Conservation (phyloP, 495 filamentous ascomycete genomes). For the Xylaria scruposa region DNA sequence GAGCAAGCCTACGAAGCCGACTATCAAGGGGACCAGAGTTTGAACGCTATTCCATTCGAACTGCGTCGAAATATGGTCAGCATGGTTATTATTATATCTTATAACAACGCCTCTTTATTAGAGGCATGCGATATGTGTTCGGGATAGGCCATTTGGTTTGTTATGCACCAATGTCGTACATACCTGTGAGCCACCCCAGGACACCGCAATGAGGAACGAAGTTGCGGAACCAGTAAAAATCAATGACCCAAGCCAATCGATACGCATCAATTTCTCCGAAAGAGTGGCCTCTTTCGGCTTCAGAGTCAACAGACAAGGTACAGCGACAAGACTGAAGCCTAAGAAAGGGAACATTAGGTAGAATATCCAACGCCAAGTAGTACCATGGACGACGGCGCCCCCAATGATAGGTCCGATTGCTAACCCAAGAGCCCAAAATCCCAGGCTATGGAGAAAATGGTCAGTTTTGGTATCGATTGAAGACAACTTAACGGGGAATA, state of each 20-base stretch:
- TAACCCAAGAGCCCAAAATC: slow-evolving; percentile 73
- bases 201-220: slow-evolving; percentile 60
- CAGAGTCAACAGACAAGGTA: slow-evolving; percentile 46
- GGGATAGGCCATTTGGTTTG: background rate
- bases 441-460: slow-evolving; percentile 33
- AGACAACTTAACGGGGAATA: slow-evolving; percentile 50
- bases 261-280: slow-evolving; percentile 39
- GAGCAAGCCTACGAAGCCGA: slow-evolving; percentile 45
- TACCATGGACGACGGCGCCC: slow-evolving; percentile 70
- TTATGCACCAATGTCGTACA: background rate
- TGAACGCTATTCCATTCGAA: slow-evolving; percentile 55
- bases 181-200: slow-evolving; percentile 58
- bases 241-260: slow-evolving; percentile 51
- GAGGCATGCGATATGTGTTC: background rate
- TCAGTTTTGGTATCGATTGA: slow-evolving; percentile 39
- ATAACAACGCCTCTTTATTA: background rate
- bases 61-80: slow-evolving; percentile 37
- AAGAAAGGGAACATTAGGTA: slow-evolving; percentile 52
- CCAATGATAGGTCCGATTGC: slow-evolving; percentile 78
- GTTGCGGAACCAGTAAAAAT: slow-evolving; percentile 56
- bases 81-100: background rate
- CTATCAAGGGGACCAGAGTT: slow-evolving; percentile 54
- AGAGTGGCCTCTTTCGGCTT: slow-evolving; percentile 40
- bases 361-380: slow-evolving; percentile 51
- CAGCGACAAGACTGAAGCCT: slow-evolving; percentile 42